phyloP scores from a whole-genome alignment of 2,329 filamentous ascomycete species.

The Aspergillus candidus region DNA sequence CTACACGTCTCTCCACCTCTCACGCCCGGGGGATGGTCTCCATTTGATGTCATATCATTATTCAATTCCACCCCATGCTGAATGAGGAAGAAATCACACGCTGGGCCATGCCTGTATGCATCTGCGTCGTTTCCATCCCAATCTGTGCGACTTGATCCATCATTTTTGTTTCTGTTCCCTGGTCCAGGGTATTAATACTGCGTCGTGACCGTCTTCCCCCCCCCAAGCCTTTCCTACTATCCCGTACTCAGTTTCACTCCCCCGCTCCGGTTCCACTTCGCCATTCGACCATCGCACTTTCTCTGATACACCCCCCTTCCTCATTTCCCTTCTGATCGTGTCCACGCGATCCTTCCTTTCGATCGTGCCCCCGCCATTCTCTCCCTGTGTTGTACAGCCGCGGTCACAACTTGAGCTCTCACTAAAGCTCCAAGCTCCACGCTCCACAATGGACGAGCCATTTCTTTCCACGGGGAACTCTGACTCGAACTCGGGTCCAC shows the following conservation, averaged over 20 bases:
- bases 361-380: neutral
- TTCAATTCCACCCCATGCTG: no score
- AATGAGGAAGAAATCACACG: no score
- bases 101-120: no score
- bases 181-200: no score
- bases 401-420: no score
- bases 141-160: neutral
- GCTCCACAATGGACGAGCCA: conserved; percentile 19
- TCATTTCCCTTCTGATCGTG: neutral
- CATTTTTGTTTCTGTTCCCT: conserved; percentile 5
- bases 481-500: conserved; percentile 10
- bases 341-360: neutral
- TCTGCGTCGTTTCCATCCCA: neutral
- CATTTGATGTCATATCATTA: no score
- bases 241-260: neutral
- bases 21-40: no score
- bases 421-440: no score
- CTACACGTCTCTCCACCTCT: no score
- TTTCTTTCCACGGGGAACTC: conserved; percentile 13
- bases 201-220: neutral
- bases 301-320: neutral
- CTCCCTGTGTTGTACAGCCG: neutral
- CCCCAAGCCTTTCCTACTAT: neutral
- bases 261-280: neutral
- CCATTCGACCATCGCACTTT: no score